A percentile compares a stretch with the other conserved stretches of the same genome.
These are phyloP conservation scores for Chalciporus sp. DNA, from an alignment of 1,284 basidiomycete genomes.

Conservation along the genomic window DNA sequence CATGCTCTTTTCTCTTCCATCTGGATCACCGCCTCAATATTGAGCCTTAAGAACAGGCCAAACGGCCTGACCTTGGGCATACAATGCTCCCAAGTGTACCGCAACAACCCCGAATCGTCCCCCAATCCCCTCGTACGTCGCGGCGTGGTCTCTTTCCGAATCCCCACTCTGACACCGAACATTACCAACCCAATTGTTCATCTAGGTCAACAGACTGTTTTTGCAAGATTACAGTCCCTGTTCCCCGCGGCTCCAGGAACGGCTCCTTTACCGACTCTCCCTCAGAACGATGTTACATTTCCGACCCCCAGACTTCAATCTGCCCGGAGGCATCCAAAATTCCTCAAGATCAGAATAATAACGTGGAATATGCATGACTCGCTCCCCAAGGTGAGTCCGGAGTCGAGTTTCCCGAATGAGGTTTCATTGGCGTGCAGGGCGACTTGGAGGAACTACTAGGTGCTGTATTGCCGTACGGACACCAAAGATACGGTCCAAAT, in stretches of 20 bases:
- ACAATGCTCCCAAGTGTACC: constrained; percentile 24
- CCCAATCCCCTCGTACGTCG: constrained; percentile 18
- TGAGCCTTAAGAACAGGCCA: constrained; percentile 34
- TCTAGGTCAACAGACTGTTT: constrained; percentile 40
- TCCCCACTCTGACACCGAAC: constrained; percentile 5
- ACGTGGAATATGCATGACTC: constrained; percentile 83
- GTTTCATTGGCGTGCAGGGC: constrained; percentile 48
- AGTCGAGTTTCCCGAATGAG: not conserved
- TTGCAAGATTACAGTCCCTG: constrained; percentile 46
- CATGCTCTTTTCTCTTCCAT: constrained; percentile 24
- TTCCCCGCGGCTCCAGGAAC: constrained; percentile 38
- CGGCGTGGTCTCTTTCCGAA: constrained; percentile 28
- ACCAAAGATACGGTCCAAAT: constrained; percentile 29
- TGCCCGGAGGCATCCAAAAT: constrained; percentile 39
- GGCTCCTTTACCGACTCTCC: constrained; percentile 12
- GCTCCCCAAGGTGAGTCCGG: constrained; percentile 60
- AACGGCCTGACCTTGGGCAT: constrained; percentile 18
- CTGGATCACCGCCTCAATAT: constrained; percentile 26
- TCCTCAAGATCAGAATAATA: constrained; percentile 51
- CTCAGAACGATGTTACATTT: constrained; percentile 21
- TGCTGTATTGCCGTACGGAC: constrained; percentile 54
- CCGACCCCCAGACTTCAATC: constrained; percentile 27
- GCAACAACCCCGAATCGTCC: constrained; percentile 21
- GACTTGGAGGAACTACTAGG: constrained; percentile 78
- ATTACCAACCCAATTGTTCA: not conserved